Percentiles rank a stretch among this genome's conserved stretches.
phyloP scores from a whole-genome alignment of 768 basidiomycete genomes.

The Cubamyces sp. region DNA sequence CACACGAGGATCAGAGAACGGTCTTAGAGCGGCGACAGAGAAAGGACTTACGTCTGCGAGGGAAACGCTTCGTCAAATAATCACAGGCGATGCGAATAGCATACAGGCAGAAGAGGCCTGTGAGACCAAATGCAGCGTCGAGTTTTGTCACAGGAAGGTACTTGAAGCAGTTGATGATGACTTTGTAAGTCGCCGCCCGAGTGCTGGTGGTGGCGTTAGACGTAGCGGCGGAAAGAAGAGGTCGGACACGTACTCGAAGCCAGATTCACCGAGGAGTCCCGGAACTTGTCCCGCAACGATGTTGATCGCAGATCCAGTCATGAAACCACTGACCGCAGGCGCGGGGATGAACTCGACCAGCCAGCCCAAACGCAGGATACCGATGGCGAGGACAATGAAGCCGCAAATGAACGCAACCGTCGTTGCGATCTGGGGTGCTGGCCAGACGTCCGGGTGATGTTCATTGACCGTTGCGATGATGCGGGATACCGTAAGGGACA shows the following conservation, averaged over 20 bases:
- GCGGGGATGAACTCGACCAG: slow-evolving; percentile 92
- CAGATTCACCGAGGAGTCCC: slow-evolving; percentile 83
- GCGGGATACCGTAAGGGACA: slow-evolving; percentile 87
- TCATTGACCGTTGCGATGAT: slow-evolving; percentile 71
- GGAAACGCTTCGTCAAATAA: slow-evolving; percentile 57
- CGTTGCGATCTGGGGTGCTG: slow-evolving; percentile 77
- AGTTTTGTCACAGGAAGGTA: slow-evolving; percentile 68
- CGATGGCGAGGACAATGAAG: slow-evolving; percentile 89
- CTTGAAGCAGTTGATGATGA: slow-evolving; percentile 93
- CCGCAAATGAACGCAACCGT: slow-evolving; percentile 85
- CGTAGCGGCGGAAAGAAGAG: slow-evolving; percentile 16
- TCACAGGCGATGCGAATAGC: slow-evolving; percentile 63
- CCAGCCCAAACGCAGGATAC: slow-evolving; percentile 90
- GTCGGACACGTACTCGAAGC: slow-evolving; percentile 66
- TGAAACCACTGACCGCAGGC: slow-evolving; percentile 86
- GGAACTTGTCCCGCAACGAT: slow-evolving; percentile 90
- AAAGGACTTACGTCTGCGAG: slow-evolving; percentile 53
- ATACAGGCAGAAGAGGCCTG: slow-evolving; percentile 74
- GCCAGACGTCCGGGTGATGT: slow-evolving; percentile 59
- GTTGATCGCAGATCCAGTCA: slow-evolving; percentile 97
- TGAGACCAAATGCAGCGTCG: slow-evolving; percentile 91
- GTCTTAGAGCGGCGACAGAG: not conserved
- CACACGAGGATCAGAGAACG: slow-evolving; percentile 7
- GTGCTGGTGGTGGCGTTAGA: slow-evolving; percentile 54
- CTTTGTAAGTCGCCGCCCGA: slow-evolving; percentile 79